Evolutionary conservation across 495 filamentous ascomycete genomes (phyloP).

Genomic region (Lepidopterella palustris): DNA sequence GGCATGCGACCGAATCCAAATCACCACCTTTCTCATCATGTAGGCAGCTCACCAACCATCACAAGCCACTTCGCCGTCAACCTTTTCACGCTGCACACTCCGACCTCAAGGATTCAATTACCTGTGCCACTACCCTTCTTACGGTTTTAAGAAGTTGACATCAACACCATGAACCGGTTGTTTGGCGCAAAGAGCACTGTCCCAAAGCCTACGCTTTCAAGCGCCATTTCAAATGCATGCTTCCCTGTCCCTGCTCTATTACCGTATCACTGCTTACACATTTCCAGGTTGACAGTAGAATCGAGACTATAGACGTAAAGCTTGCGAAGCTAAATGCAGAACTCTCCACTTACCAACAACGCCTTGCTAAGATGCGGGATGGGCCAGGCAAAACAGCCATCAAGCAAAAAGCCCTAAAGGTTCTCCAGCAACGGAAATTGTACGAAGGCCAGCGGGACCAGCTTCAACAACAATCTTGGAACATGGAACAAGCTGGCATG

Average conservation of each 20-base stretch:
- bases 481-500: constrained; percentile 98
- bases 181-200: constrained; percentile 84
- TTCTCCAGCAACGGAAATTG: constrained; percentile 91
- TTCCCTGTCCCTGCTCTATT: constrained; percentile 5
- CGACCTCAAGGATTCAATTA: neutral
- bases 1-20: too few relatives aligned
- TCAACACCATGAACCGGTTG: constrained; percentile 77
- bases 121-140: neutral
- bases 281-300: constrained; percentile 67
- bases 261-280: constrained; percentile 16
- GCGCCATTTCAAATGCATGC: constrained; percentile 74
- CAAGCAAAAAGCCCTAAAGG: constrained; percentile 89
- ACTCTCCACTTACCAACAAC: constrained; percentile 78
- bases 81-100: neutral
- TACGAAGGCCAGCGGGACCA: constrained; percentile 94
- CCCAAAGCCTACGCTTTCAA: constrained; percentile 84
- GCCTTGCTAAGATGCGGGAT: constrained; percentile 89
- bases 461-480: constrained; percentile 92
- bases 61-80: too few relatives aligned
- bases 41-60: too few relatives aligned
- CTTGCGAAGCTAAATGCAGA: constrained; percentile 87
- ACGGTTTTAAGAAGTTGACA: neutral
- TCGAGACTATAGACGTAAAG: constrained; percentile 90
- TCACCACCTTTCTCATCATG: too few relatives aligned
- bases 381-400: constrained; percentile 91